phyloP scores from a whole-genome alignment of 2,329 filamentous ascomycete species.

The Cladosporium sp. region DNA sequence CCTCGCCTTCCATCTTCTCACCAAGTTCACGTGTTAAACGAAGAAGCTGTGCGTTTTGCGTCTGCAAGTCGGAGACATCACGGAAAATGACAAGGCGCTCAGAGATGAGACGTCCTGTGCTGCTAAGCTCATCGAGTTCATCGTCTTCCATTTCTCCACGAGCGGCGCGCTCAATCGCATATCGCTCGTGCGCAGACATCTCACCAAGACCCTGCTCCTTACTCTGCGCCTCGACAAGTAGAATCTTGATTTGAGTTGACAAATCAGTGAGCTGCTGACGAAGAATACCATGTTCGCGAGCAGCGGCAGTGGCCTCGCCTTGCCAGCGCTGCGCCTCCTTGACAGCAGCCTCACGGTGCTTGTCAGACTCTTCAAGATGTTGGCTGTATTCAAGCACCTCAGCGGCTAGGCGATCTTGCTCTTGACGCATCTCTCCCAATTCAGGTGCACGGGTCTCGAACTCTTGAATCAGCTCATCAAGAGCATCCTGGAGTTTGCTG shows the following conservation, averaged over 20 bases:
- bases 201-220: conserved; percentile 76
- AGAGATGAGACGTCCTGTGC: conserved; percentile 86
- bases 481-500: conserved; percentile 70
- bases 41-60: conserved; percentile 83
- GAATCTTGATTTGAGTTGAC: conserved; percentile 84
- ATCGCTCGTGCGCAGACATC: conserved; percentile 70
- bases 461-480: conserved; percentile 84
- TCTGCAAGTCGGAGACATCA: conserved; percentile 78
- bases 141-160: conserved; percentile 73
- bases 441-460: conserved; percentile 86
- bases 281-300: conserved; percentile 72
- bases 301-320: conserved; percentile 64
- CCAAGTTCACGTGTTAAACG: conserved; percentile 81
- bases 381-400: conserved; percentile 78
- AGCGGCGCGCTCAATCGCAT: conserved; percentile 75
- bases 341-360: conserved; percentile 75
- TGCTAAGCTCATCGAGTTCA: conserved; percentile 71
- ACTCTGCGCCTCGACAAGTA: conserved; percentile 83
- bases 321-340: conserved; percentile 79
- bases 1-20: conserved; percentile 87
- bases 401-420: conserved; percentile 76
- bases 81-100: conserved; percentile 89
- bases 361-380: conserved; percentile 77
- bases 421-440: conserved; percentile 78
- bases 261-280: conserved; percentile 86